Evolutionary conservation across 75 land plant genomes (phyloP), one percentile per base, ranked within the genome.

Genomic region (Larix kaempferi): DNA sequence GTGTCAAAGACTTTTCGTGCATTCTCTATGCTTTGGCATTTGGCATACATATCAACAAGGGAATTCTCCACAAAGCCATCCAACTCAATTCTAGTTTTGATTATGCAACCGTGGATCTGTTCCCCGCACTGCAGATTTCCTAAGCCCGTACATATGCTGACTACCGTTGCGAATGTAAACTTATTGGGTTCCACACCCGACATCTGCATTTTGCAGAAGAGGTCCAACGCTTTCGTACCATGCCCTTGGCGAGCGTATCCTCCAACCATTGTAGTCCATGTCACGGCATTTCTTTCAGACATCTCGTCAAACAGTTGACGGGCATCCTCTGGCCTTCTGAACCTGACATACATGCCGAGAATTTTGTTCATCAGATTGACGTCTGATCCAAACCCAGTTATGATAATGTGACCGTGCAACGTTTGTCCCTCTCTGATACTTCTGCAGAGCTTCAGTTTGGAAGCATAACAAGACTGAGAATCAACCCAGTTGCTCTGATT

Each of bases 11-110:
- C 71, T 56, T 59, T 39, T 49, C 55, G 80, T 23, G 93, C 84
- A 35, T 87, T 86, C 57, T 80, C 82, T 33, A 90, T 35, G 67
- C 82, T 56, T 49, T 88, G 86, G 80, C 93, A 93, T 75, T 89
- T 93, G 26, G 87, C 87, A 77, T 90, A 93, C 93, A 93, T 88
- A 41, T 88, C 87, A 59, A 84, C 77, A 35, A 93, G 82, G 12
- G 93, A 76, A 78, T 82, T 82, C 6, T 79, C 78, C 21, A 87
- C 89, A 79, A 83, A 71, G 56, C 84, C 79, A 82, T 88, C 85
- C 74, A 12, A 74, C 1, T 27, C 44, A 33, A 85, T 33, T 3
- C 84, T 82, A 66, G 64, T 74, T 71, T 91, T 89, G 26, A 79
- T 23, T 29, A 37, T 33, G 76, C 73, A 81, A 37, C 78, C 84